Evolutionary conservation across 805 yeast genomes (phyloP), one percentile per base, ranked within the genome.

Genomic region (Pichia rugopelliculosa): DNA sequence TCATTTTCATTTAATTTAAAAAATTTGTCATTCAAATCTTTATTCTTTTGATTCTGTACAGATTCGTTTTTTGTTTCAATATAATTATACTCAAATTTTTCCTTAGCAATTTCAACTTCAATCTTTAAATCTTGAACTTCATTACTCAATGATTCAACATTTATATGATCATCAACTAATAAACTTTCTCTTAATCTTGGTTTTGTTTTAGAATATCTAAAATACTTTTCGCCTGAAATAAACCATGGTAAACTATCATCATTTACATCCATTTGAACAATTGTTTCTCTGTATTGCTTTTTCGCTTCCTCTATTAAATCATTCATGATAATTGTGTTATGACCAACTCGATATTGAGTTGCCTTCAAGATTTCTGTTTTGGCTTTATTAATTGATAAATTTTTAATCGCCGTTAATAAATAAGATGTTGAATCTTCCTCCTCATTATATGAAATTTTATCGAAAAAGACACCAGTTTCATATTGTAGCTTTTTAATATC

Each of bases 241-340:
- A 61, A 63, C 68, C 68, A 65, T 4, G 69, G 68, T 34, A 63
- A 44, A 8, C 59, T 50, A 5, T 54, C 41, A 50, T 62, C 66
- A 26, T 33, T 36, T 4, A 42, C 17, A 41, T 46, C 39, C 51
- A 56, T 23, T 42, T 52, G 33, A 54, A 40, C 41, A n/a, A 48
- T 11, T 12, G 15, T 13, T 9, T 48, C 42, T 1, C 15, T 12
- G 22, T 38, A 22, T 26, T 34, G 34, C 2, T 33, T 24, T 7
- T 37, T 33, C 25, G 18, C 20, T 15, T 30, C n/a, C 39, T 42
- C 43, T 46, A 41, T 6, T 41, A 44, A 30, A n/a, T 53, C 46
- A 46, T 55, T 6, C 49, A 40, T 15, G 18, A 40, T 22, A 30
- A 47, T 23, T 39, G 43, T 23, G 53, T 50, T 20, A 55, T 56